Evolutionary conservation across 768 basidiomycete species (phyloP), one percentile per base, ranked within the genome.

Genomic region (Hygrocybe punicea): DNA sequence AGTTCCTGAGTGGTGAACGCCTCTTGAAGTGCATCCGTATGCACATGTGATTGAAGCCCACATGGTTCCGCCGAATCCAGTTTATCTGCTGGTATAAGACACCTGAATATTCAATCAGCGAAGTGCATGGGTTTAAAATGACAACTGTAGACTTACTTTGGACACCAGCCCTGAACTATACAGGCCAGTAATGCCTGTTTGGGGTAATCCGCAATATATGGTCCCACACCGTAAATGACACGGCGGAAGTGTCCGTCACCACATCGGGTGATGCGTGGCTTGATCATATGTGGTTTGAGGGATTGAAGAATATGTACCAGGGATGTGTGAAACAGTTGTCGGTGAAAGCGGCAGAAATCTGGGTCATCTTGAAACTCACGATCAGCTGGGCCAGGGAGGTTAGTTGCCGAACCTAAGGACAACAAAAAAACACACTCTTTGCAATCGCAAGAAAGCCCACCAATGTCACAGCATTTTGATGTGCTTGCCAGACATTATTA

Each of bases 401-500:
- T 13, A 39, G 16, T 13, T 17, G 44, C n/a, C 19, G 39, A 53
- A 35, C 11, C 4, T 46, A 13, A 34, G 16, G 39, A 53, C 19
- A 48, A 55, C 33, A 25, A 51, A 25, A 57, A 24, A 36, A 63
- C 56, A 17, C 46, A 76, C 73, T 60, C 60, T 76, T 76, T 2
- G 73, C 69, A 24, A 76, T 77, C 0, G 73, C 62, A 8, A 75
- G 61, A 53, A 77, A 74, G 5, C 65, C 72, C 7, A 68, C 48
- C 1, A 70, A 69, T 2, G 69, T 19, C 0, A 76, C 64, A 2
- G 58, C 65, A 53, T 65, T 67, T 0, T 68, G 57, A 58, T 77
- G 73, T 0, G 57, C 65, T 6, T 69, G 67, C 0, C 69, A 63
- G 1, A 65, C 67, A 14, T 51, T 59, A 53, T 75, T 73, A 1